These are phyloP conservation scores for Macadamia integrifolia DNA, from an alignment of 164 flowering plant genomes.

Conservation along the genomic window DNA sequence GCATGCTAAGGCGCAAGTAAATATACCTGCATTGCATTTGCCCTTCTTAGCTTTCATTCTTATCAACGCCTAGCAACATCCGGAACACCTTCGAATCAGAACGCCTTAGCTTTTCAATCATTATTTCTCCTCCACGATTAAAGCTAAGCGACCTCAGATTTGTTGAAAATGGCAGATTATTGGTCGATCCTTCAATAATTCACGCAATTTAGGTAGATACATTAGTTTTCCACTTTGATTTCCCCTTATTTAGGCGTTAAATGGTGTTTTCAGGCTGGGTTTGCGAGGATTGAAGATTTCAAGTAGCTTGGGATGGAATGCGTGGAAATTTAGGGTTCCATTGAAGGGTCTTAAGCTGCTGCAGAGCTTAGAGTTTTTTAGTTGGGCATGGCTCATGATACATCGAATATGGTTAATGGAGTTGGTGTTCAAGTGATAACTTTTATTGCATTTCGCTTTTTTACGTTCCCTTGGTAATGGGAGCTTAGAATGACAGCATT, in stretches of 20 bases:
- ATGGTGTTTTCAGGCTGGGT: neutral
- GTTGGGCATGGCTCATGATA: neutral
- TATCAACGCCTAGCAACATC: neutral
- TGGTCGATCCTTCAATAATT: constrained; percentile 3
- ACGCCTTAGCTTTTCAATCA: neutral
- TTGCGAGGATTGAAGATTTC: neutral
- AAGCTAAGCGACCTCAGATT: constrained; percentile 13
- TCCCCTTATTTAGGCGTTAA: constrained; percentile 5
- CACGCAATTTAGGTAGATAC: constrained; percentile 7
- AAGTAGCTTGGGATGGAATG: neutral
- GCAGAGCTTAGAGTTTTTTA: neutral
- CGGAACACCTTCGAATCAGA: neutral
- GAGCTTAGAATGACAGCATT: neutral
- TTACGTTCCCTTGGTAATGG: neutral
- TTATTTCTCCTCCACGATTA: neutral
- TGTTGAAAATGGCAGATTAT: constrained; percentile 6
- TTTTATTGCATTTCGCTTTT: neutral
- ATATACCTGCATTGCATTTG: neutral
- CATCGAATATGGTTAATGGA: neutral
- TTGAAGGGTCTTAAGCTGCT: constrained; percentile 10
- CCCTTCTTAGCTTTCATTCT: neutral
- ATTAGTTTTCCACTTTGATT: constrained; percentile 2
- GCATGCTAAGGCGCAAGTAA: constrained; percentile 6
- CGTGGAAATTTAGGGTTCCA: constrained; percentile 5
- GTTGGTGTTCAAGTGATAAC: neutral